Conservation (phyloP, 257 asterid genomes). For the Solanum virginianum region DNA sequence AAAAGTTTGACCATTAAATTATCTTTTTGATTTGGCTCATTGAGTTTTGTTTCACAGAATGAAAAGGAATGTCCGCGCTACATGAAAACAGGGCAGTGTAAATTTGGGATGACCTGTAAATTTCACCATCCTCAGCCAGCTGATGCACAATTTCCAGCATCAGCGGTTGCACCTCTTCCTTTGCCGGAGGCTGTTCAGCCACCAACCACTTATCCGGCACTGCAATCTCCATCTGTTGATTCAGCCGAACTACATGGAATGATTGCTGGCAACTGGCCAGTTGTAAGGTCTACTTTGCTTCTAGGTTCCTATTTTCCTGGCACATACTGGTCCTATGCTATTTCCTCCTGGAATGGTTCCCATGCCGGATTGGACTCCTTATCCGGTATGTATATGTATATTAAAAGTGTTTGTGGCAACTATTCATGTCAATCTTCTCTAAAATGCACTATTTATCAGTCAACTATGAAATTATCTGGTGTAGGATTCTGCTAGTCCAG, state of each 20-base stretch:
- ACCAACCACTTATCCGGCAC: constrained; percentile 3
- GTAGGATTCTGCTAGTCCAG: constrained; percentile 45
- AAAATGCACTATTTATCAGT: neutral
- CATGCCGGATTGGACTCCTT: constrained; percentile 62
- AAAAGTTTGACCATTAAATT: neutral
- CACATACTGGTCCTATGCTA: constrained; percentile 52
- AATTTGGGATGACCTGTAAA: constrained; percentile 64
- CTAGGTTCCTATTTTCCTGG: constrained; percentile 50
- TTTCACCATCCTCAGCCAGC: constrained; percentile 71
- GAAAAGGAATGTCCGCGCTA: constrained; percentile 63
- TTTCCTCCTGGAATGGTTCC: constrained; percentile 19
- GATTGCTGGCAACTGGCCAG: constrained; percentile 49
- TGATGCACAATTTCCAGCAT: constrained; percentile 21
- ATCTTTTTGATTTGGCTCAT: constrained; percentile 10
- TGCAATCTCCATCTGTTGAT: constrained; percentile 35
- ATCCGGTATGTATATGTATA: constrained; percentile 35
- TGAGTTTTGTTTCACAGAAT: constrained; percentile 33
- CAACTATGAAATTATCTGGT: neutral
- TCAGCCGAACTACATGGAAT: constrained; percentile 56
- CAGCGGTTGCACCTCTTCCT: constrained; percentile 21
- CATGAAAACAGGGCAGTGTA: constrained; percentile 61
- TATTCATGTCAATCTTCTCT: neutral
- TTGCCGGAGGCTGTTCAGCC: constrained; percentile 4
- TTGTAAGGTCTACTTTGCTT: constrained; percentile 43
- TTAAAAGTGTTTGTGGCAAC: neutral